Conservation (phyloP, 148 eudicot genomes). For the Cornus florida region DNA sequence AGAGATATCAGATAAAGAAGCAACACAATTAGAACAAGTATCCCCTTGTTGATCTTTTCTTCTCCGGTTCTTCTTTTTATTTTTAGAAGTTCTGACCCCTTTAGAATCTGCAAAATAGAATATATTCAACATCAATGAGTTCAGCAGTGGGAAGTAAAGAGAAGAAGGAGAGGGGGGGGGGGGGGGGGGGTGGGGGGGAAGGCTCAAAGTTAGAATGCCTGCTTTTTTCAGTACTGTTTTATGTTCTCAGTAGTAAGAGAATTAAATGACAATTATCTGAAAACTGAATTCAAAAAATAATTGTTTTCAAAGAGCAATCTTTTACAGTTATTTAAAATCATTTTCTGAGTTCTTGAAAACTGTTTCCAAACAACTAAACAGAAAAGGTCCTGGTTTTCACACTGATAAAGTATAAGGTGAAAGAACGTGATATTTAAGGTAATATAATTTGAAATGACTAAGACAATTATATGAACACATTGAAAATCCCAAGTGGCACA, state of each 20-base stretch:
- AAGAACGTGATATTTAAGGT: background rate
- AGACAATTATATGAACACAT: too few relatives aligned
- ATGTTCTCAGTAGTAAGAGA: too few relatives aligned
- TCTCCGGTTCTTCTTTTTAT: slow-evolving; percentile 75
- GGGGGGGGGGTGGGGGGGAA: too few relatives aligned
- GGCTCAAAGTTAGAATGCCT: background rate
- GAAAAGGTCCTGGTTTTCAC: background rate
- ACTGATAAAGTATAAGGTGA: background rate
- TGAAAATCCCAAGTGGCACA: too few relatives aligned
- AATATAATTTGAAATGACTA: background rate
- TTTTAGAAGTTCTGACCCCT: slow-evolving; percentile 50
- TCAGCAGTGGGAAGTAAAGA: background rate
- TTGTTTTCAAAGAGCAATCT: too few relatives aligned
- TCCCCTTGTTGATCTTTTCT: slow-evolving; percentile 69
- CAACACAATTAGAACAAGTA: slow-evolving; percentile 30
- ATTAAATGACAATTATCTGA: too few relatives aligned
- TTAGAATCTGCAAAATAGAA: slow-evolving; percentile 54
- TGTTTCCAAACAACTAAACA: too few relatives aligned
- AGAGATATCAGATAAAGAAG: slow-evolving; percentile 23
- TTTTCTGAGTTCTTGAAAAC: too few relatives aligned
- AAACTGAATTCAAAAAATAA: too few relatives aligned
- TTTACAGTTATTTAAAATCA: too few relatives aligned
- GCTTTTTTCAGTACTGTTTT: too few relatives aligned
- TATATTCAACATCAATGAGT: background rate
- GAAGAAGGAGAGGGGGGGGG: background rate